Base-by-base conservation (phyloP, 78 protist genomes). In the Salpingoeca rosetta region DNA sequence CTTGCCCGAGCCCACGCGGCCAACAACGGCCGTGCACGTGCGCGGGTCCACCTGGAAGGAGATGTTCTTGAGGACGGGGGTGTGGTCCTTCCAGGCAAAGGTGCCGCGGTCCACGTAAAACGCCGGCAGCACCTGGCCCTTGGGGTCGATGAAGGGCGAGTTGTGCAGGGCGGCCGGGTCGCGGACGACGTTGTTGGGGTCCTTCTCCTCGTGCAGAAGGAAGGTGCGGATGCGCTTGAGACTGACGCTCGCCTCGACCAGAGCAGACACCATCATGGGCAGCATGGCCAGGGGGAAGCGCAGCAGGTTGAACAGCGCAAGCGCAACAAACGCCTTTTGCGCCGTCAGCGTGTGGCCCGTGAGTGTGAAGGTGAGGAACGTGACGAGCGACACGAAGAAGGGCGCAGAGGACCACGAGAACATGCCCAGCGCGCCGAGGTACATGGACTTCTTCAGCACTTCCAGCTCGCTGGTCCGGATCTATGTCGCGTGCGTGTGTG, bases 1-100 rank as follows among this genome's bases (percentile, higher is more conserved):
- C 91, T 96, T 96, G 79, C 98, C 98, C 1, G 83, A 44, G 31
- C 98, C 98, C 37, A 92, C 95, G 7, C 51, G 81, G 41, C 98
- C 98, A 3, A 91, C 92, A 2, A 95, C 85, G 3, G 91, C 90
- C n/a, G 88, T 75, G 75, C 93, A 82, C 39, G 65, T 65, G 11
- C 91, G 93, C 51, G 76, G 22, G 37, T 65, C 36, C 65, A 88
- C 89, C 28, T 1, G 2, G 26, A 77, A 37, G 84, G 44, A 10
- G 44, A 44, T 38, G 76, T 56, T 10, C 27, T 12, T 31, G 36
- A 44, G 84, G 12, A 39, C 76, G 1, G 36, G 25, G 38, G 3
- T 41, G 76, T 28, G 17, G n/a, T 0, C 25, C 38, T 1, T 31
- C 73, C 76, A 81, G 1, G 17, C 3, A 38, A 81, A 81, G 0